Percentiles rank a stretch among this genome's conserved stretches.
phyloP scores from a whole-genome alignment of 225 moss, liverwort and hornwort genomes.

The Physcomitrellopsis africana region DNA sequence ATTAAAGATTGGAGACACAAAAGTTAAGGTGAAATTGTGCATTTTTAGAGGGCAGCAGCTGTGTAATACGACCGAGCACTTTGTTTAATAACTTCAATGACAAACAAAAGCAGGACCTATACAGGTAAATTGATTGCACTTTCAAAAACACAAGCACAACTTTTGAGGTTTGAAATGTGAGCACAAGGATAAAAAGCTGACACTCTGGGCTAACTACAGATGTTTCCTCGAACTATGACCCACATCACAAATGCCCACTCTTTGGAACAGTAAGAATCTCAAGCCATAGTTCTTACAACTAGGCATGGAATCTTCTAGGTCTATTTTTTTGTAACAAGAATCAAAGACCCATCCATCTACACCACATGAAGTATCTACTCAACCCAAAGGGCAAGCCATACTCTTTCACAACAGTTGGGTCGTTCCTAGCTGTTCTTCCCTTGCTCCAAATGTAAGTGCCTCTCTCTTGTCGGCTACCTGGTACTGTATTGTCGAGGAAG shows the following conservation, averaged over 20 bases:
- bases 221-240: constrained; percentile 22
- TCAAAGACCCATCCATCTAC: constrained; percentile 70
- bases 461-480: constrained; percentile 82
- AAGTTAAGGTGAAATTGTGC: too few species aligned
- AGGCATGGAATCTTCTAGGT: constrained; percentile 24
- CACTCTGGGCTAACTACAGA: constrained; percentile 17
- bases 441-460: constrained; percentile 85
- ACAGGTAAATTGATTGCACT: constrained; percentile 29
- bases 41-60: background rate
- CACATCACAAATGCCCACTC: constrained; percentile 30
- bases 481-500: constrained; percentile 81
- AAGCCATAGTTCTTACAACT: constrained; percentile 8
- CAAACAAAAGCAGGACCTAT: background rate
- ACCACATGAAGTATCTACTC: constrained; percentile 75
- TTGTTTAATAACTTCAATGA: background rate
- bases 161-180: constrained; percentile 27
- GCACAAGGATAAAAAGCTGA: constrained; percentile 18
- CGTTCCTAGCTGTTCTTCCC: constrained; percentile 65
- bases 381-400: constrained; percentile 78
- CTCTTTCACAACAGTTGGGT: constrained; percentile 71
- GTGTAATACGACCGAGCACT: background rate
- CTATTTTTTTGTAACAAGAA: constrained; percentile 29
- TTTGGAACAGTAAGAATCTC: constrained; percentile 32
- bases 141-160: constrained; percentile 29
- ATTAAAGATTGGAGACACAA: too few species aligned